Evolutionary conservation across 345 rosid genomes (phyloP).

Genomic region (Leavenworthia alabamica): DNA sequence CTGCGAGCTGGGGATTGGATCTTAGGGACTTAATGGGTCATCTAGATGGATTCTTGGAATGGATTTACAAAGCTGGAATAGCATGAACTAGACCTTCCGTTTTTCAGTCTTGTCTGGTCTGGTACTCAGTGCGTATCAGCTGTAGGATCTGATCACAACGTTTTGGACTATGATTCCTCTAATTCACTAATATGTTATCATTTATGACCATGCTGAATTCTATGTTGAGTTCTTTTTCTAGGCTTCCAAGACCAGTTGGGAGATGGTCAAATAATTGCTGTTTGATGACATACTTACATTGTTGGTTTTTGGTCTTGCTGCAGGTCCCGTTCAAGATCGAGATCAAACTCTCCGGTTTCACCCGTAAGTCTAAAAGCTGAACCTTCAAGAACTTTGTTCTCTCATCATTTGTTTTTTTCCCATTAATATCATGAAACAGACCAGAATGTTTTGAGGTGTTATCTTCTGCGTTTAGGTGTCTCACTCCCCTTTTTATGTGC

Average conservation of each 20-base stretch:
- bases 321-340: conserved; percentile 41
- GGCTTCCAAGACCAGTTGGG: conserved; percentile 17
- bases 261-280: neutral
- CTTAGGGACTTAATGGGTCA: conserved; percentile 75
- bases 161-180: conserved; percentile 4
- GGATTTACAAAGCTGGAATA: conserved; percentile 39
- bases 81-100: conserved; percentile 27
- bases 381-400: neutral
- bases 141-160: conserved; percentile 18
- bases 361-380: conserved; percentile 44
- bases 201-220: conserved; percentile 3
- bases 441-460: conserved; percentile 15
- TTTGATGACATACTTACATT: conserved; percentile 6
- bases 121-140: conserved; percentile 29
- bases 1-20: conserved; percentile 66
- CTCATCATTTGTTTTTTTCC: neutral
- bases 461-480: conserved; percentile 13
- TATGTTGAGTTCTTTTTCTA: conserved; percentile 7
- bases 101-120: conserved; percentile 20
- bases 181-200: conserved; percentile 3
- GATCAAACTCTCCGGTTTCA: conserved; percentile 53
- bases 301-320: conserved; percentile 3
- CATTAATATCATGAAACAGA: conserved; percentile 13
- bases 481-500: conserved; percentile 10
- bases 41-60: conserved; percentile 33